phyloP scores from a whole-genome alignment of 768 basidiomycete genomes.

The Tylopilus rubrobrunneus region DNA sequence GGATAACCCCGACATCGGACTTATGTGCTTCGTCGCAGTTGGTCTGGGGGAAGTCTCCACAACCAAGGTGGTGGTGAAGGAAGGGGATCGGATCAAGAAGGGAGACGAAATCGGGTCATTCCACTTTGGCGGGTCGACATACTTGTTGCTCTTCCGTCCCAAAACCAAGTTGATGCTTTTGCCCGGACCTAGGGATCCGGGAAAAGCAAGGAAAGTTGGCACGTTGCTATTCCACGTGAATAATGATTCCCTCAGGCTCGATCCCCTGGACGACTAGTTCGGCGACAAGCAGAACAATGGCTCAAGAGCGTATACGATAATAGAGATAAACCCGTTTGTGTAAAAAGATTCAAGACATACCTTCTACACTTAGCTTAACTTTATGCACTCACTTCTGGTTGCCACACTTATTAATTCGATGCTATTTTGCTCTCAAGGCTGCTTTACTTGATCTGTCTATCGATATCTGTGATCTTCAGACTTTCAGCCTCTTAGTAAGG shows the following conservation, averaged over 20 bases:
- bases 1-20: constrained; percentile 35
- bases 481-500: not conserved
- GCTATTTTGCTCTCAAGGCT: no score
- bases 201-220: constrained; percentile 12
- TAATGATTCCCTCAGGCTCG: not conserved
- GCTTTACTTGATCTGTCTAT: not conserved
- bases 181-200: constrained; percentile 4
- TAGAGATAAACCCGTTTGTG: not conserved
- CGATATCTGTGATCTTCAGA: not conserved
- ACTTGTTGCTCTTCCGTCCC: constrained; percentile 43
- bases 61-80: no score
- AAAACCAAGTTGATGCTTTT: constrained; percentile 22
- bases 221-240: constrained; percentile 20
- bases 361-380: not conserved
- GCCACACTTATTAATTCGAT: no score
- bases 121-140: constrained; percentile 4
- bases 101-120: no score
- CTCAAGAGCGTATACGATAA: not conserved
- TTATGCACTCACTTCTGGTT: no score
- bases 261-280: not conserved
- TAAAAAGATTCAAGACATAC: not conserved
- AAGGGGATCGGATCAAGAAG: no score
- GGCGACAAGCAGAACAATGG: not conserved
- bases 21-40: constrained; percentile 26
- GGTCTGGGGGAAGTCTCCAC: no score